phyloP scores from a whole-genome alignment of 495 filamentous ascomycete genomes.

The Aspergillus nanangensis region DNA sequence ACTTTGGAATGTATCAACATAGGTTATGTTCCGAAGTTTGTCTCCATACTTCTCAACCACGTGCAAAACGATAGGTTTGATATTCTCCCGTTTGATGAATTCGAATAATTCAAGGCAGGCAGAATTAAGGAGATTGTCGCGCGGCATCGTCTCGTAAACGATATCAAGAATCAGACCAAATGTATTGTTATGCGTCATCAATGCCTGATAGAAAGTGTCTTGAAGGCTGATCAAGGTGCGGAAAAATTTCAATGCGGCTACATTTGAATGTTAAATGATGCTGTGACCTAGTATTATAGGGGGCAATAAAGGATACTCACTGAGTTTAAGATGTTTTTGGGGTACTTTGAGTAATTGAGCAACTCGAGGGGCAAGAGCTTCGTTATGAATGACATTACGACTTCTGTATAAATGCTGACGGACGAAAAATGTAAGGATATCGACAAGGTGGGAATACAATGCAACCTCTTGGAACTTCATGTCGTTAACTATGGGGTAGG shows the following conservation, averaged over 20 bases:
- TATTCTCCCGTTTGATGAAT: constrained; percentile 78
- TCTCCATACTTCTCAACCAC: constrained; percentile 87
- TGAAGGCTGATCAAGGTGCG: constrained; percentile 79
- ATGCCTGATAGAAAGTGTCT: constrained; percentile 88
- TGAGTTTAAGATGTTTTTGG: constrained; percentile 90
- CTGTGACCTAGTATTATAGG: too few relatives aligned
- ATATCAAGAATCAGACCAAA: constrained; percentile 88
- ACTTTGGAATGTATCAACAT: constrained; percentile 80
- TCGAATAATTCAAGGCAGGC: constrained; percentile 96
- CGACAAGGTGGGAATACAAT: constrained; percentile 84
- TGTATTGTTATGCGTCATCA: constrained; percentile 77
- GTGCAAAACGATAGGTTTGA: constrained; percentile 78
- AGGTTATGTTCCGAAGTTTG: constrained; percentile 70
- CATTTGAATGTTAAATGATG: too few relatives aligned
- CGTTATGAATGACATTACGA: constrained; percentile 80
- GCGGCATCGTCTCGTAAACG: constrained; percentile 83
- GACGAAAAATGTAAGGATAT: constrained; percentile 93
- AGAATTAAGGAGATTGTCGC: constrained; percentile 93
- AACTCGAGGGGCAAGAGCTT: constrained; percentile 75
- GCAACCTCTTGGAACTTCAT: constrained; percentile 77
- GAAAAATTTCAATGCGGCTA: constrained; percentile 92
- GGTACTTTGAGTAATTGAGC: constrained; percentile 78
- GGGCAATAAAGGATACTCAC: constrained; percentile 42
- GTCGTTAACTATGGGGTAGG: constrained; percentile 46
- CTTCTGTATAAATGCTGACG: constrained; percentile 81